Base-by-base conservation (phyloP, 345 rosid genomes). In the Acer yangbiense region DNA sequence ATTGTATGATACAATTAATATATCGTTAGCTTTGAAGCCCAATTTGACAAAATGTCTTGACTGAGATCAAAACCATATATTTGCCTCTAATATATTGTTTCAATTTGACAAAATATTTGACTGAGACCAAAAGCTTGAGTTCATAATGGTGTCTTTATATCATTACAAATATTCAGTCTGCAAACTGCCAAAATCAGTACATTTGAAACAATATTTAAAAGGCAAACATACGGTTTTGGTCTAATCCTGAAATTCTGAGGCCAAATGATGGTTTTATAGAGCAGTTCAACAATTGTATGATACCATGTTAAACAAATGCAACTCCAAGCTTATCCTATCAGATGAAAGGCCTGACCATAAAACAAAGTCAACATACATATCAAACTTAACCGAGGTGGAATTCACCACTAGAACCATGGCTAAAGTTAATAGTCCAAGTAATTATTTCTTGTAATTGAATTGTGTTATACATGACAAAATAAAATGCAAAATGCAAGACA, bases 401-500 rank as follows among this genome's bases (percentile, higher is more conserved):
- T 14, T 13, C 21, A 7, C 13, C 63, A 21, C 74, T 41, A 54
- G 44, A 72, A 12, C 29, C 50, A 72, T 72, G 20, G 50, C 39
- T 57, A 9, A 52, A 52, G 76, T 41, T 72, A 41, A 41, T 21
- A 54, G 55, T 35, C 68, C 48, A 4, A 73, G 35, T 16, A 25
- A 20, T 73, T 7, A 74, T 35, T 39, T 35, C 35, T 72, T 20
- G 29, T 58, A 35, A 54, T 18, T 25, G 39, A 7, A 44, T 57
- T 10, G 23, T 8, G 14, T n/a, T 11, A n/a, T 44, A 35, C 55
- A 55, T n/a, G 17, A 35, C 9, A 21, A 17, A 44, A 71, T 21
- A 60, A 55, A 54, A 75, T n/a, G 48, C 20, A n/a, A 21, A 44
- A 29, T 18, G 7, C 1, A 76, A 75, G 69, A 78, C 69, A 75